Percentiles rank a stretch among this genome's conserved stretches.
These are phyloP conservation scores for Nematocida sp. DNA, from an alignment of 371 early-diverging fungal species.

Conservation along the genomic window DNA sequence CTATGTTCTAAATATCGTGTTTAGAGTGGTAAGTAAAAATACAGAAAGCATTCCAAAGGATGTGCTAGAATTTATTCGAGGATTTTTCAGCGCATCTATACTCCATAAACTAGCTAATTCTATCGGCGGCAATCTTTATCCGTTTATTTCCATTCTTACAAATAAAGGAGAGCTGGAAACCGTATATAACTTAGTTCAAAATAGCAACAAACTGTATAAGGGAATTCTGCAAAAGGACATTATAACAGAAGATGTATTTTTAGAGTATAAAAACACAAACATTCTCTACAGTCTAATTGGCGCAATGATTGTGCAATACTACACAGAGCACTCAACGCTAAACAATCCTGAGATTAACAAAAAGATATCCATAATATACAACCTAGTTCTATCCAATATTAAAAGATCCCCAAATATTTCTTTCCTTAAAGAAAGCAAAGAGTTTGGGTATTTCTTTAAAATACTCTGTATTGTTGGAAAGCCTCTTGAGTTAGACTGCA, in stretches of 20 bases:
- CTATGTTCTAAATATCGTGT: slow-evolving; percentile 54
- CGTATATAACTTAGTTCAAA: slow-evolving; percentile 18
- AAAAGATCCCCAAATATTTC: slow-evolving; percentile 15
- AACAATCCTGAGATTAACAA: slow-evolving; percentile 24
- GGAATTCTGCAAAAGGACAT: slow-evolving; percentile 29
- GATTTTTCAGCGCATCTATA: slow-evolving; percentile 25
- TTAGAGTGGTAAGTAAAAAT: slow-evolving; percentile 10
- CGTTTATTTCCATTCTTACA: slow-evolving; percentile 29
- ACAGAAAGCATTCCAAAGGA: neutral
- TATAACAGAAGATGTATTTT: neutral
- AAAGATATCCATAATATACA: slow-evolving; percentile 21
- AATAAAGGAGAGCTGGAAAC: slow-evolving; percentile 40
- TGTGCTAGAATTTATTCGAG: slow-evolving; percentile 31
- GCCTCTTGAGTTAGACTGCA: slow-evolving; percentile 4
- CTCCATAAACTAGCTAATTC: slow-evolving; percentile 51
- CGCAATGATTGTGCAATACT: slow-evolving; percentile 45
- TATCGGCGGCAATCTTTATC: slow-evolving; percentile 16
- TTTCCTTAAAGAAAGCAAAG: slow-evolving; percentile 22
- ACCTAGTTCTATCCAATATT: neutral
- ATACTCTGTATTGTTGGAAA: slow-evolving; percentile 8
- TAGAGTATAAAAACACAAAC: slow-evolving; percentile 6
- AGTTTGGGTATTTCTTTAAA: slow-evolving; percentile 55
- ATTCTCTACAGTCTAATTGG: slow-evolving; percentile 28
- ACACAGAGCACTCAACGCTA: slow-evolving; percentile 21
- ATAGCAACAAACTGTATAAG: slow-evolving; percentile 30